Conservation (phyloP, 2,329 filamentous ascomycete genomes). For the Davidsoniella eucalypti region DNA sequence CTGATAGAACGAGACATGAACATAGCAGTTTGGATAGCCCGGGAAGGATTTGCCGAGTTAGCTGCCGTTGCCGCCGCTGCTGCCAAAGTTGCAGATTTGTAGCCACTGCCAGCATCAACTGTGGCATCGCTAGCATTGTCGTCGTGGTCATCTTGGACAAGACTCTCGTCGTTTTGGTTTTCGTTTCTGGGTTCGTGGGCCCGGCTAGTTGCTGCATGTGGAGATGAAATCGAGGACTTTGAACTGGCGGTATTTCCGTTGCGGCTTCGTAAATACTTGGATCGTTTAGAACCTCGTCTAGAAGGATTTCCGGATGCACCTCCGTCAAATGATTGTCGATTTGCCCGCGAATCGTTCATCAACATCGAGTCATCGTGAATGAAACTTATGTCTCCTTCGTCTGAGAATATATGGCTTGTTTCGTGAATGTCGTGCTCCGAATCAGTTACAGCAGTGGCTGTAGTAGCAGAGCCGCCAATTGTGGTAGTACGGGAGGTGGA, state of each 20-base stretch:
- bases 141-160: constrained; percentile 27
- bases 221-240: background rate
- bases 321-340: constrained; percentile 1
- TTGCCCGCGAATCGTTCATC: background rate
- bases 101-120: constrained; percentile 32
- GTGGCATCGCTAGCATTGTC: constrained; percentile 60
- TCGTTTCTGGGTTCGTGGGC: background rate
- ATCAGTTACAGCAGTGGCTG: background rate
- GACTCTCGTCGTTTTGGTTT: constrained; percentile 1
- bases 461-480: background rate
- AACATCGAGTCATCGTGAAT: constrained; percentile 7
- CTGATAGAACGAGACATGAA: constrained; percentile 50
- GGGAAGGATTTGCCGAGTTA: constrained; percentile 66
- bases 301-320: background rate
- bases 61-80: constrained; percentile 36
- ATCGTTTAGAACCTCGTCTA: constrained; percentile 6
- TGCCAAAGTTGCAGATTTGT: constrained; percentile 8
- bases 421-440: constrained; percentile 3
- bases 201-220: background rate
- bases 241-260: constrained; percentile 6
- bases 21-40: constrained; percentile 19
- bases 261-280: constrained; percentile 13
- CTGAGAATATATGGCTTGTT: constrained; percentile 10
- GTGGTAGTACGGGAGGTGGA: background rate
- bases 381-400: constrained; percentile 10